Evolutionary conservation across 164 flowering plant genomes (phyloP).

Genomic region (Aristolochia fimbriata): DNA sequence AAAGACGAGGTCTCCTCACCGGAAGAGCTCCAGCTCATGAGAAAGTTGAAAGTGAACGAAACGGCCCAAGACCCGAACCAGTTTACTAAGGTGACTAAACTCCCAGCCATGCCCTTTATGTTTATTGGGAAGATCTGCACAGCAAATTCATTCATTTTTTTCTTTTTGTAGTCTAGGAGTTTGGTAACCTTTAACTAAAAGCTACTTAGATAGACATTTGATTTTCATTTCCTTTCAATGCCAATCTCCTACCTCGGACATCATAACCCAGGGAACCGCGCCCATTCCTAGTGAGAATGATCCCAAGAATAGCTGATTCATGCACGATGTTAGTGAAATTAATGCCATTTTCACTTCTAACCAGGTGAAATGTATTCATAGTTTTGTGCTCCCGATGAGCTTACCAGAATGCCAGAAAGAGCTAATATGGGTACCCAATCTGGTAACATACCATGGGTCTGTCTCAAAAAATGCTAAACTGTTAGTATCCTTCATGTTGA

Average conservation of each 20-base stretch:
- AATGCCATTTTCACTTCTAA: not conserved
- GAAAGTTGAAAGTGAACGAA: conserved; percentile 80
- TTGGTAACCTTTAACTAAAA: not conserved
- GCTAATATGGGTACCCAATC: conserved; percentile 44
- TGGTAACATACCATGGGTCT: conserved; percentile 39
- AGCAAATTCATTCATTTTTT: not conserved
- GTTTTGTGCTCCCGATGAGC: too few species aligned
- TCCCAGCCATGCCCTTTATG: conserved; percentile 82
- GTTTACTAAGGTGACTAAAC: conserved; percentile 75
- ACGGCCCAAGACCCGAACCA: conserved; percentile 89
- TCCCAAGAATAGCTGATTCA: conserved; percentile 45
- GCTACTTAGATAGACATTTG: not conserved
- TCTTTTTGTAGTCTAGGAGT: not conserved
- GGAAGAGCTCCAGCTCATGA: conserved; percentile 77
- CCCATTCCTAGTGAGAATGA: conserved; percentile 85
- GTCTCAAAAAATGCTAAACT: conserved; percentile 14
- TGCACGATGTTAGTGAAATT: not conserved
- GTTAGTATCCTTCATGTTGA: not conserved
- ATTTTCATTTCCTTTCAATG: not conserved
- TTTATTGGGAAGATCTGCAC: conserved; percentile 87
- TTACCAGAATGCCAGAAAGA: conserved; percentile 69
- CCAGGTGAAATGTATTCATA: too few species aligned
- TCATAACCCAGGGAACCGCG: conserved; percentile 88
- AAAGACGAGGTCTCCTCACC: conserved; percentile 24
- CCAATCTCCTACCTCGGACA: conserved; percentile 74